Evolutionary conservation across 2,329 filamentous ascomycete species (phyloP).

Genomic region (Exophiala mesophila): DNA sequence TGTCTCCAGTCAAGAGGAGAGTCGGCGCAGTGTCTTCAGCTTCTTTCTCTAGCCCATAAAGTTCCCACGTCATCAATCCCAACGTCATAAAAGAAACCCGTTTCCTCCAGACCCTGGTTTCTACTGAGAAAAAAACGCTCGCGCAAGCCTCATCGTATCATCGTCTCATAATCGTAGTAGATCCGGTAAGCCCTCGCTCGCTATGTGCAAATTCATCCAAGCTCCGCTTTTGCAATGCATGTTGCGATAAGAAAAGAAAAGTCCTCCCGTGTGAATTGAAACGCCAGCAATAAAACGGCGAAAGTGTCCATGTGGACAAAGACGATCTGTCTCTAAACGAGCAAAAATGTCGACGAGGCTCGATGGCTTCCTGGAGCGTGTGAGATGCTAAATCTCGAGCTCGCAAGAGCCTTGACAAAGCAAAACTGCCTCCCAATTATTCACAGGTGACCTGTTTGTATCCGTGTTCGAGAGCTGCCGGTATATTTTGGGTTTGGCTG

Average conservation of each 20-base stretch:
- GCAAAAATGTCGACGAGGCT: background rate
- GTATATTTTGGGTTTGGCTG: no score
- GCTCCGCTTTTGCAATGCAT: background rate
- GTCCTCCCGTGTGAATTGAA: background rate
- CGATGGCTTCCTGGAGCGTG: no score
- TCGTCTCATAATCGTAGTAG: background rate
- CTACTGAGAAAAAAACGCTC: background rate
- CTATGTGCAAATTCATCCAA: background rate
- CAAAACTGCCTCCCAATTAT: no score
- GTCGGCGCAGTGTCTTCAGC: no score
- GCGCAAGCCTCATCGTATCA: background rate
- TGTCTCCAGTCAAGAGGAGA: no score
- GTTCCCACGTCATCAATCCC: no score
- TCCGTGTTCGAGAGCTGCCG: no score
- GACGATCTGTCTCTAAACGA: conserved; percentile 2
- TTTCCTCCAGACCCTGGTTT: background rate
- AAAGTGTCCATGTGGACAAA: conserved; percentile 2
- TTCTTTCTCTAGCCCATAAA: no score
- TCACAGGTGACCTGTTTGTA: no score
- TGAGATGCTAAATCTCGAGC: no score
- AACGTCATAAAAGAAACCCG: no score
- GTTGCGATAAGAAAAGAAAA: background rate
- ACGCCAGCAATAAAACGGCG: background rate
- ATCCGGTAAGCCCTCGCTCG: background rate
- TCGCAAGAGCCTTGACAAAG: no score